Evolutionary conservation across 208 protist species (phyloP).

Genomic region (Wallacemonas sp.): DNA sequence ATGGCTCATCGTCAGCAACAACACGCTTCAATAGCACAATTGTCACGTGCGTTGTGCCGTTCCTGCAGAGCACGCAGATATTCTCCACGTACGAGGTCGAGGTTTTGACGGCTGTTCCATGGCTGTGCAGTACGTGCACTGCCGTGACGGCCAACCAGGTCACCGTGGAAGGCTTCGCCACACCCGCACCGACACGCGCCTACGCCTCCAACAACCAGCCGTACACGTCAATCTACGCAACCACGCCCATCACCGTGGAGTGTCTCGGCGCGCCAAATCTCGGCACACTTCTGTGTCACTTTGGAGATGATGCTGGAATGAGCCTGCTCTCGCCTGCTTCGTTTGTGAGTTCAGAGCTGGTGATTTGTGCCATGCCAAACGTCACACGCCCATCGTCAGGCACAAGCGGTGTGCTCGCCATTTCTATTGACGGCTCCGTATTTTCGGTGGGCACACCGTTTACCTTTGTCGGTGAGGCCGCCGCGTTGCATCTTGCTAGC

Average conservation of each 20-base stretch:
- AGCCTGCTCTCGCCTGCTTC: background rate
- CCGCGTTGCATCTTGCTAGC: constrained; percentile 14
- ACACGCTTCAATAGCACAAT: background rate
- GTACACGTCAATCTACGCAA: constrained; percentile 12
- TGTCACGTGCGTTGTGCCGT: background rate
- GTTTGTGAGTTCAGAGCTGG: constrained; percentile 24
- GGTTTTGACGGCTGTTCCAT: background rate
- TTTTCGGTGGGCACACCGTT: constrained; percentile 30
- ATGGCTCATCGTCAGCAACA: background rate
- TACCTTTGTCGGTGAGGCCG: constrained; percentile 40
- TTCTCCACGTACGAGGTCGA: constrained; percentile 2
- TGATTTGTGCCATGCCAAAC: constrained; percentile 22
- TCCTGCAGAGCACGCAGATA: background rate
- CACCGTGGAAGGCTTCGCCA: background rate
- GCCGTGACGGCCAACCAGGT: background rate
- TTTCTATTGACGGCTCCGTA: constrained; percentile 36
- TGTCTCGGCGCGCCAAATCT: constrained; percentile 16
- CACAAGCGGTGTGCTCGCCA: constrained; percentile 18
- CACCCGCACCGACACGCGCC: constrained; percentile 1
- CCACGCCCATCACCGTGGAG: constrained; percentile 10
- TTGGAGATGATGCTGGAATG: constrained; percentile 17
- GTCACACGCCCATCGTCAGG: constrained; percentile 8
- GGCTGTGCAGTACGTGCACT: background rate
- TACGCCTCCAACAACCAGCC: constrained; percentile 12
- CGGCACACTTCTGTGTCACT: constrained; percentile 21